Conservation (phyloP, 2,329 filamentous ascomycete species). For the Cryphonectria carpinicola region DNA sequence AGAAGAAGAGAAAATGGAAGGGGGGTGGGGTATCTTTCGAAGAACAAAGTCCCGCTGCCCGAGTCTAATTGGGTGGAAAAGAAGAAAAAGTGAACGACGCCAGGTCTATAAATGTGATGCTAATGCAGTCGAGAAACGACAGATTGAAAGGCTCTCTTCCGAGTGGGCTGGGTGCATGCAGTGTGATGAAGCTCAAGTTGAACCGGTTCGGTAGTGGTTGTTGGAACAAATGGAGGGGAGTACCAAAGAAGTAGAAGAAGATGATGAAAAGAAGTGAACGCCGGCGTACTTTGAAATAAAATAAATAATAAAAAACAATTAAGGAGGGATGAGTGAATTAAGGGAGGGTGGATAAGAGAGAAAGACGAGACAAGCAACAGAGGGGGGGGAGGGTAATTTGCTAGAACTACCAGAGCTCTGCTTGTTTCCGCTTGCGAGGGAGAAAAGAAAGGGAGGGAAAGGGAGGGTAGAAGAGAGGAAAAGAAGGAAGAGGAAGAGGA, state of each 20-base stretch:
- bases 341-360: slow-evolving; percentile 14
- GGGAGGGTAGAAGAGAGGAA: slow-evolving; percentile 8
- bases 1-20: not conserved
- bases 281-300: slow-evolving; percentile 18
- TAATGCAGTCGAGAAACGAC: slow-evolving; percentile 17
- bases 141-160: slow-evolving; percentile 1
- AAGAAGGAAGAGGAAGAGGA: slow-evolving; percentile 22
- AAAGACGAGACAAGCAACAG: slow-evolving; percentile 29
- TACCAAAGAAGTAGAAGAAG: slow-evolving; percentile 18
- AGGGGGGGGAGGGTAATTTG: slow-evolving; percentile 36
- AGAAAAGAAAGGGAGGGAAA: slow-evolving; percentile 29
- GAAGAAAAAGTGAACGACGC: slow-evolving; percentile 23
- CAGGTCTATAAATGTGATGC: slow-evolving; percentile 27
- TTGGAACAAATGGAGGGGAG: not conserved
- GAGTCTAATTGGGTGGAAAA: slow-evolving; percentile 18
- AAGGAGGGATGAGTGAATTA: slow-evolving; percentile 10
- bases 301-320: not conserved
- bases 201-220: not conserved
- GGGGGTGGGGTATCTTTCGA: slow-evolving; percentile 22
- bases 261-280: slow-evolving; percentile 20
- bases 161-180: slow-evolving; percentile 16
- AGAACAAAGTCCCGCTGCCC: slow-evolving; percentile 11
- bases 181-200: slow-evolving; percentile 7
- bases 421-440: slow-evolving; percentile 35
- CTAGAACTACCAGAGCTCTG: slow-evolving; percentile 56